Evolutionary conservation across 139 green algal genomes (phyloP).

Genomic region (Picochlorum sp.): DNA sequence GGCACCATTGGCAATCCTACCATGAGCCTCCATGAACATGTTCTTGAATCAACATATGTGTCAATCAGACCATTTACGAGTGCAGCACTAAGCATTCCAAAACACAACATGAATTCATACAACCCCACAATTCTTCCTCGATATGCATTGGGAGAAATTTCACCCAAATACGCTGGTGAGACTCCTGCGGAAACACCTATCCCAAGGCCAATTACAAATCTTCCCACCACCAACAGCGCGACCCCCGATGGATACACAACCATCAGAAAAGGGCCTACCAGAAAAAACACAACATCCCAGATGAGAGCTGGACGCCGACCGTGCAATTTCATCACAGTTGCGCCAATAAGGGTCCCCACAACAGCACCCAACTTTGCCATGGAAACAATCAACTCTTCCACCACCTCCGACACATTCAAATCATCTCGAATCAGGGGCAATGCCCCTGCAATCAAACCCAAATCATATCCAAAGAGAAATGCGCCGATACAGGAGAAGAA

Average conservation of each 20-base stretch:
- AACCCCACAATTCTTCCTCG: conserved; percentile 53
- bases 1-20: conserved; percentile 50
- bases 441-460: conserved; percentile 46
- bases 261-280: conserved; percentile 64
- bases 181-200: conserved; percentile 68
- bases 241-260: conserved; percentile 30
- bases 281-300: conserved; percentile 50
- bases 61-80: conserved; percentile 52
- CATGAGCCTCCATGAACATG: conserved; percentile 63
- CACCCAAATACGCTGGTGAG: conserved; percentile 74
- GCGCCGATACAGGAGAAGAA: conserved; percentile 53
- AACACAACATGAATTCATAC: conserved; percentile 68
- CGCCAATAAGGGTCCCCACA: conserved; percentile 61
- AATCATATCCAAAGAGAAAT: conserved; percentile 68
- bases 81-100: conserved; percentile 59
- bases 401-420: conserved; percentile 25
- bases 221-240: conserved; percentile 51
- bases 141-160: conserved; percentile 55
- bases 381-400: conserved; percentile 54
- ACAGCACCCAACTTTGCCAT: conserved; percentile 67
- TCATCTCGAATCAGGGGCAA: conserved; percentile 52
- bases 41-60: conserved; percentile 4
- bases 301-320: conserved; percentile 56
- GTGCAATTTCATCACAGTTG: conserved; percentile 64
- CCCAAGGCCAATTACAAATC: conserved; percentile 61